Percentiles rank a stretch among this genome's conserved stretches.
phyloP scores from a whole-genome alignment of 768 basidiomycete genomes.

The Mycena epipterygia region DNA sequence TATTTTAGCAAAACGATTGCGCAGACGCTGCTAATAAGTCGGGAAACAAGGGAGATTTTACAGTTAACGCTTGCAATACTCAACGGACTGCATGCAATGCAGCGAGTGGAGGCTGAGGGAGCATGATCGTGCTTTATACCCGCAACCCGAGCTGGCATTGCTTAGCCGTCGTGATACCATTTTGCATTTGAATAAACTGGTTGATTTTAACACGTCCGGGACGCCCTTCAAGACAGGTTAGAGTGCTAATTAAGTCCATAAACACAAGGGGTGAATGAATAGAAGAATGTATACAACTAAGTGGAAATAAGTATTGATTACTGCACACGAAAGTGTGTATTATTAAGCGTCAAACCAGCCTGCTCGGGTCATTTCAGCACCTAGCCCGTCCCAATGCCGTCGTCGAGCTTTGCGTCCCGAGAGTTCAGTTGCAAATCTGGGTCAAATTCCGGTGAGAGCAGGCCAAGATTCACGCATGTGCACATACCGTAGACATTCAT shows the following conservation, averaged over 20 bases:
- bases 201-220: not conserved
- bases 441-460: not conserved
- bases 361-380: conserved; percentile 78
- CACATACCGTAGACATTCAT: conserved; percentile 82
- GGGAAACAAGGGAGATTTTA: conserved; percentile 12
- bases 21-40: conserved; percentile 23
- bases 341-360: conserved; percentile 76
- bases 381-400: conserved; percentile 75
- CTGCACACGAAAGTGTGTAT: not conserved
- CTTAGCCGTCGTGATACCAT: not conserved
- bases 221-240: too few relatives aligned
- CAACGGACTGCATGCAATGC: conserved; percentile 14
- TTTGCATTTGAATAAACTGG: not conserved
- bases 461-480: not conserved
- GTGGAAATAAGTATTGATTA: not conserved
- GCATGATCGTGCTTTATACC: not conserved
- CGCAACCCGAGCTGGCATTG: too few relatives aligned
- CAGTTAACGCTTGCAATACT: conserved; percentile 16
- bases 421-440: conserved; percentile 87
- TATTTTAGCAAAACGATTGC: conserved; percentile 13
- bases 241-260: too few relatives aligned
- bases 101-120: not conserved
- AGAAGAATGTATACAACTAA: not conserved
- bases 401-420: conserved; percentile 81
- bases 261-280: not conserved